These are phyloP conservation scores for Phyllosticta paracitricarpa DNA, from an alignment of 2,329 filamentous ascomycete species.

Conservation along the genomic window DNA sequence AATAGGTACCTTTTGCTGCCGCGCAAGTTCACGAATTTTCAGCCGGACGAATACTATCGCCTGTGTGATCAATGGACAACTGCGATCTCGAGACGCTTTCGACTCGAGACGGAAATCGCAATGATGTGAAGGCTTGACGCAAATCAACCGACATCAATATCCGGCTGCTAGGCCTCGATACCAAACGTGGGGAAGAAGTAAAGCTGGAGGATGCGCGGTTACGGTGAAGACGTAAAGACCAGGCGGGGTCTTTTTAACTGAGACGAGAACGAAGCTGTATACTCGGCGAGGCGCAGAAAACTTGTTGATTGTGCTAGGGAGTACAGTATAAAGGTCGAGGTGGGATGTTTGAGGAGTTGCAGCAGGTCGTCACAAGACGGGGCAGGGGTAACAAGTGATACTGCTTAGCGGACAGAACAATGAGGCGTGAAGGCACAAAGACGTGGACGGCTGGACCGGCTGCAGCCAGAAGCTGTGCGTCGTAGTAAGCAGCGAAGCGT, in stretches of 20 bases:
- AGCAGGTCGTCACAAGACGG: not conserved
- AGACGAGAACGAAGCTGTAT: not conserved
- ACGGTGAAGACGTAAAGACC: not conserved
- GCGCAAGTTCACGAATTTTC: conserved; percentile 23
- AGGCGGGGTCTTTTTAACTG: not conserved
- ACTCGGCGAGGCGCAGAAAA: not conserved
- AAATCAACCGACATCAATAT: conserved; percentile 51
- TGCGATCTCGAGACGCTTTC: conserved; percentile 47
- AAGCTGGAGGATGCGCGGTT: not conserved
- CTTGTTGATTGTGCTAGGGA: not conserved
- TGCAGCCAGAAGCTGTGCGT: not conserved
- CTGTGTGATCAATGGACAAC: conserved; percentile 46
- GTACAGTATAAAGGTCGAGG: not conserved
- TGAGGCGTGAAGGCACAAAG: not conserved
- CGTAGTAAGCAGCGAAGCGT: not conserved
- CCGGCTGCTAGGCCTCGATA: not conserved
- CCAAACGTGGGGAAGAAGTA: conserved; percentile 2
- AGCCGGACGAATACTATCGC: conserved; percentile 39
- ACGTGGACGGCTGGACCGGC: not conserved
- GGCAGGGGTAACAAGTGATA: not conserved
- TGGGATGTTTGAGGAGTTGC: not conserved
- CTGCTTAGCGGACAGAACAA: not conserved
- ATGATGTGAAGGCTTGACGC: conserved; percentile 43
- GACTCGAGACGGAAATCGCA: conserved; percentile 47
- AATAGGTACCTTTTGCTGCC: conserved; percentile 7